phyloP scores from a whole-genome alignment of 495 filamentous ascomycete species.

The Daldinia decipiens region DNA sequence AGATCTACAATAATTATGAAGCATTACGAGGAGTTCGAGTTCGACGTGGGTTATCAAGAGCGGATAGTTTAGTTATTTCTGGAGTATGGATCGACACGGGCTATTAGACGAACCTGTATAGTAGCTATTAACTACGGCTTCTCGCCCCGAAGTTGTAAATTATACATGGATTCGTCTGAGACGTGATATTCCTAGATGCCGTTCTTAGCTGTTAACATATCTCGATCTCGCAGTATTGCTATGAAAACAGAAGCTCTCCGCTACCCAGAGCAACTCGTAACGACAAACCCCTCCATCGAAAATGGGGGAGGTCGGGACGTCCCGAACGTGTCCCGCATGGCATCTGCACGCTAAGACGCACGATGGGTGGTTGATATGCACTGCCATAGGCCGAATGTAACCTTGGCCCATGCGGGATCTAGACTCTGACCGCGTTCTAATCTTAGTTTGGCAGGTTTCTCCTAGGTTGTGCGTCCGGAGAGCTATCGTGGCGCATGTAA shows the following conservation, averaged over 20 bases:
- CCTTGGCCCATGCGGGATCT: constrained; percentile 9
- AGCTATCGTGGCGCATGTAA: background rate
- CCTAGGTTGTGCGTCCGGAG: background rate
- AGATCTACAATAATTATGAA: background rate
- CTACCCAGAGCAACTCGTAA: background rate
- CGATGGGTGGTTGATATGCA: background rate
- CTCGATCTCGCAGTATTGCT: background rate
- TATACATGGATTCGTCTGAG: background rate
- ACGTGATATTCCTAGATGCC: background rate
- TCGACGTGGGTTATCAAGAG: background rate
- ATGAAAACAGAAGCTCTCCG: background rate
- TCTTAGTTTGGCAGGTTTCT: constrained; percentile 14
- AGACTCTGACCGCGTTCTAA: constrained; percentile 16
- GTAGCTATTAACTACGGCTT: background rate
- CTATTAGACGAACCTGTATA: background rate
- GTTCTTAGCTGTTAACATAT: background rate
- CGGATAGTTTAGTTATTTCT: background rate
- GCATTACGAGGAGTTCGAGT: background rate
- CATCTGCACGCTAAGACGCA: constrained; percentile 5
- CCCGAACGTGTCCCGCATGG: constrained; percentile 1
- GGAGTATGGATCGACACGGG: background rate
- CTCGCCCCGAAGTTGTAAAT: background rate
- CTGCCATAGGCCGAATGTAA: constrained; percentile 7
- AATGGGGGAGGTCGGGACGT: constrained; percentile 4
- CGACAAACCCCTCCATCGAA: background rate